Percentiles rank a stretch among this genome's conserved stretches.
Evolutionary conservation across 2,329 filamentous ascomycete species (phyloP).

Genomic region (Kalmusia sp.): DNA sequence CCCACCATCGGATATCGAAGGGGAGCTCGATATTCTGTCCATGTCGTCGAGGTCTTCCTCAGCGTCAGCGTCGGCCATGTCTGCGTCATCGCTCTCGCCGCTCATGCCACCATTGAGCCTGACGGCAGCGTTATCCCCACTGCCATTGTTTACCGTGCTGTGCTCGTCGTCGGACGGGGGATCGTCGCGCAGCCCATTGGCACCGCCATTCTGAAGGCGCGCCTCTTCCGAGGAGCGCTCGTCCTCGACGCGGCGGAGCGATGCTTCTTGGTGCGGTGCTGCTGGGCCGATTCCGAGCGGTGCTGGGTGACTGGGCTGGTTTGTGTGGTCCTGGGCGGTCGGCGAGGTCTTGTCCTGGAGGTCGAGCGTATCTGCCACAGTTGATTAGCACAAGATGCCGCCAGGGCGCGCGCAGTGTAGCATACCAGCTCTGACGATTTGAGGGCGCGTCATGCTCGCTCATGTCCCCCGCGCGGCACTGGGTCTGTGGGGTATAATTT

Average conservation of each 20-base stretch:
- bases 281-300: conserved; percentile 62
- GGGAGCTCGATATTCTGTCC: conserved; percentile 98
- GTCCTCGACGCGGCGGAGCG: conserved; percentile 79
- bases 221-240: conserved; percentile 76
- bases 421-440: conserved; percentile 64
- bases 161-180: conserved; percentile 68
- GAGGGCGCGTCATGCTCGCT: conserved; percentile 61
- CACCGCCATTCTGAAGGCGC: conserved; percentile 63
- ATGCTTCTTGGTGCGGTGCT: conserved; percentile 84
- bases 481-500: conserved; percentile 18
- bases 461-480: conserved; percentile 34
- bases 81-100: conserved; percentile 54
- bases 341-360: conserved; percentile 84
- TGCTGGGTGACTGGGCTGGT: conserved; percentile 59
- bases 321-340: conserved; percentile 81
- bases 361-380: conserved; percentile 84
- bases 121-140: conserved; percentile 38
- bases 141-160: conserved; percentile 27
- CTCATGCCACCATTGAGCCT: conserved; percentile 44
- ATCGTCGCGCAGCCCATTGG: conserved; percentile 48
- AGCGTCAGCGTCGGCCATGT: conserved; percentile 68
- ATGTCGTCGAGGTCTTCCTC: conserved; percentile 83
- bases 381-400: not conserved
- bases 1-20: conserved; percentile 99
- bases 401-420: not conserved